Percentiles rank a stretch among this genome's conserved stretches.
Evolutionary conservation across 306 rosid genomes (phyloP).

Genomic region (Ormosia semicastrata): DNA sequence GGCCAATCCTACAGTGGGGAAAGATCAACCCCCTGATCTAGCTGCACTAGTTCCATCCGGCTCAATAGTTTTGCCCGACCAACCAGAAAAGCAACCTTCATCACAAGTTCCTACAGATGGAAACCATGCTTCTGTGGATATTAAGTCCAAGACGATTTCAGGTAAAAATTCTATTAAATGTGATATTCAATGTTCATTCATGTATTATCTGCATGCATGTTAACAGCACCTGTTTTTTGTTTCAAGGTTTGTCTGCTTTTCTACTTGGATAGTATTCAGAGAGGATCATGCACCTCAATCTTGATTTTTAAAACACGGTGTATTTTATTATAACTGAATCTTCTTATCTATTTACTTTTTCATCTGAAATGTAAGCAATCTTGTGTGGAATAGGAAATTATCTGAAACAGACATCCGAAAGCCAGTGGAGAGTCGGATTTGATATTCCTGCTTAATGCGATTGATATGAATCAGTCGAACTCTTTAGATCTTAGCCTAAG

Average conservation of each 20-base stretch:
- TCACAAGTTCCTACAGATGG: constrained; percentile 24
- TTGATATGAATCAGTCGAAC: neutral
- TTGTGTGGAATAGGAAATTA: neutral
- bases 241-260: neutral
- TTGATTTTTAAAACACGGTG: neutral
- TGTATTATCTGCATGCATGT: neutral
- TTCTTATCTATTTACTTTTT: neutral
- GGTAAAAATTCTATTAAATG: constrained; percentile 31
- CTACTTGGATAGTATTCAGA: constrained; percentile 15
- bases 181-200: constrained; percentile 8
- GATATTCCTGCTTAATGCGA: neutral
- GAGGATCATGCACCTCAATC: neutral
- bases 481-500: neutral
- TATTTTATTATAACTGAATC: neutral
- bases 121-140: constrained; percentile 24
- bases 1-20: constrained; percentile 72
- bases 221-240: neutral
- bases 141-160: constrained; percentile 20
- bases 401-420: neutral
- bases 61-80: constrained; percentile 40
- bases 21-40: constrained; percentile 86
- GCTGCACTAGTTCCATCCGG: constrained; percentile 59
- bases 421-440: neutral
- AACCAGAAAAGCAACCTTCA: constrained; percentile 48
- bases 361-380: neutral